Evolutionary conservation across 768 basidiomycete species (phyloP).

Genomic region (Mycena capillaripes): DNA sequence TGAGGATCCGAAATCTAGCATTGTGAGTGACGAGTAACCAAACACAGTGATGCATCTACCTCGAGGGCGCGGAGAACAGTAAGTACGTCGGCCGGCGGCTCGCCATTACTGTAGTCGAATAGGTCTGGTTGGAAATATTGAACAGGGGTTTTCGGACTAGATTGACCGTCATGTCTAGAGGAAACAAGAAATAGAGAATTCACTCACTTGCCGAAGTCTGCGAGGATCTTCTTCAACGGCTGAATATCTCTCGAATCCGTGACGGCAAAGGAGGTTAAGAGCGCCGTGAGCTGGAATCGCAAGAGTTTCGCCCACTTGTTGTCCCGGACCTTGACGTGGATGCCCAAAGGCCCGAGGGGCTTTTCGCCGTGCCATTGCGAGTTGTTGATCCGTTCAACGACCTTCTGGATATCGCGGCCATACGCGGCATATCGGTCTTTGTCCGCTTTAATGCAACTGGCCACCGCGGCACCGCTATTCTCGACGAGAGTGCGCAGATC

Average conservation of each 20-base stretch:
- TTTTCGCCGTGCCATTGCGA: constrained; percentile 73
- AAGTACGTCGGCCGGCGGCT: constrained; percentile 70
- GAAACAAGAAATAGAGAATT: constrained; percentile 3
- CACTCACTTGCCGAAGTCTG: constrained; percentile 74
- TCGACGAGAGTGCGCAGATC: constrained; percentile 57
- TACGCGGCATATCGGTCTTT: constrained; percentile 73
- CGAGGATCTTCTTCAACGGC: constrained; percentile 69
- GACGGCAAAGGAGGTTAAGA: constrained; percentile 81
- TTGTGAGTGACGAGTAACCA: not conserved
- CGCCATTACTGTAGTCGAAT: constrained; percentile 86
- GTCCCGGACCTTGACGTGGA: constrained; percentile 82
- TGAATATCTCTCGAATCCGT: constrained; percentile 76
- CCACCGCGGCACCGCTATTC: constrained; percentile 65
- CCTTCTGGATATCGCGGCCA: constrained; percentile 70
- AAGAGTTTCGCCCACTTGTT: constrained; percentile 77
- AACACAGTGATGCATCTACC: constrained; percentile 57
- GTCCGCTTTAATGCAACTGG: constrained; percentile 62
- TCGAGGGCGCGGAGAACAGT: constrained; percentile 89
- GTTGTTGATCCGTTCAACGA: constrained; percentile 66
- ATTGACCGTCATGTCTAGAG: not conserved
- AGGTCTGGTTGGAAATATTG: constrained; percentile 69
- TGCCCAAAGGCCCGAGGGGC: constrained; percentile 87
- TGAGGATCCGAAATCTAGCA: constrained; percentile 80
- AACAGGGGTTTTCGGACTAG: constrained; percentile 64
- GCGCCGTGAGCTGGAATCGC: constrained; percentile 67